phyloP scores from a whole-genome alignment of 176 grass and related monocot species.

The Paspalum notatum region DNA sequence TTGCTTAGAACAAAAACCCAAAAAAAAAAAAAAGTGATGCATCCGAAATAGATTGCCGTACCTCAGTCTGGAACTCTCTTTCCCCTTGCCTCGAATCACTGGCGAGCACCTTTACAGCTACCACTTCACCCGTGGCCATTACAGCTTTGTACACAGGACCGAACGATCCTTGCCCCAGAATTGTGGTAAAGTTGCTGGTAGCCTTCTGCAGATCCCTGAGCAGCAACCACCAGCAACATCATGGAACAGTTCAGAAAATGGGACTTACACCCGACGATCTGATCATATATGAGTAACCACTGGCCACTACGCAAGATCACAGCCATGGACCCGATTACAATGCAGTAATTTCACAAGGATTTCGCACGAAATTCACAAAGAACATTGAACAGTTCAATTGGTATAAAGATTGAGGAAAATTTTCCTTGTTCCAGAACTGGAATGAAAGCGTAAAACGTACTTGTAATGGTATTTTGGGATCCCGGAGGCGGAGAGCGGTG shows the following conservation, averaged over 20 bases:
- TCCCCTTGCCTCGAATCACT: conserved; percentile 92
- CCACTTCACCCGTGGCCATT: conserved; percentile 84
- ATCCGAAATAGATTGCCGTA: conserved; percentile 15
- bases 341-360: conserved; percentile 11
- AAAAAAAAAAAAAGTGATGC: background rate
- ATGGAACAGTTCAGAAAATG: conserved; percentile 34
- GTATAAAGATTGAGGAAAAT: background rate
- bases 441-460: conserved; percentile 37
- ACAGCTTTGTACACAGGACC: conserved; percentile 94
- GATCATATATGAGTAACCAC: background rate
- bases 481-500: conserved; percentile 53
- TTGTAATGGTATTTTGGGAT: conserved; percentile 90
- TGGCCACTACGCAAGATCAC: background rate
- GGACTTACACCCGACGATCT: background rate
- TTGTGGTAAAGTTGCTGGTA: conserved; percentile 89
- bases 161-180: conserved; percentile 95
- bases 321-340: background rate
- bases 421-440: background rate
- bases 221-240: conserved; percentile 11
- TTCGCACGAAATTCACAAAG: background rate
- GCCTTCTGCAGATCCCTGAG: conserved; percentile 91
- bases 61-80: conserved; percentile 96
- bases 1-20: background rate
- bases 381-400: background rate
- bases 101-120: conserved; percentile 92